phyloP scores from a whole-genome alignment of 371 early-diverging fungal species.

The Mucor piriformis region DNA sequence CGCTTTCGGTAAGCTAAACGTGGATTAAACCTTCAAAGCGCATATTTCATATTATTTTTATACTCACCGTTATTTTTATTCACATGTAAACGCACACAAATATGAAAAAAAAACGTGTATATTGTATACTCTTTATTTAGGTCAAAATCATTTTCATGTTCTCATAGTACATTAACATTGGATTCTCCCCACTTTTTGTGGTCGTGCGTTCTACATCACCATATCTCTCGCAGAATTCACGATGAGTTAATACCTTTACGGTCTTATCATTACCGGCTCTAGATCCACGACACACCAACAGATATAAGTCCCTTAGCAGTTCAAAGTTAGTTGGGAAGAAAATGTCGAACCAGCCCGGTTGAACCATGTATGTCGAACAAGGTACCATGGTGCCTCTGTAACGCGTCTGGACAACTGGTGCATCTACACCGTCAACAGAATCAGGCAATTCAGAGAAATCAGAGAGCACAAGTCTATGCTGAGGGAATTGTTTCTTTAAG shows the following conservation, averaged over 20 bases:
- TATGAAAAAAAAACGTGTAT: background rate
- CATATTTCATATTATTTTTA: background rate
- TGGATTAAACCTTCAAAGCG: background rate
- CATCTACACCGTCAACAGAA: constrained; percentile 79
- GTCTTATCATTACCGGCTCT: constrained; percentile 45
- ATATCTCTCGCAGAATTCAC: constrained; percentile 78
- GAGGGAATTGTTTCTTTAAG: constrained; percentile 80
- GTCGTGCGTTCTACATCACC: constrained; percentile 77
- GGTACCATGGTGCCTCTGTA: constrained; percentile 90
- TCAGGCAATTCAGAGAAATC: constrained; percentile 89
- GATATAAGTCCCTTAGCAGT: constrained; percentile 78
- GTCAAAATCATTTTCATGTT: constrained; percentile 11
- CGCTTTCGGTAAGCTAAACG: background rate
- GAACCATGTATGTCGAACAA: constrained; percentile 92
- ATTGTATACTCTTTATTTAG: constrained; percentile 2
- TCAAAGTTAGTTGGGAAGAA: constrained; percentile 98
- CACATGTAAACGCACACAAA: background rate
- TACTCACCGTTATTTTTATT: background rate
- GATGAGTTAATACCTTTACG: constrained; percentile 73
- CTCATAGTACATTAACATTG: constrained; percentile 79
- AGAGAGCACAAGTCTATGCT: constrained; percentile 85
- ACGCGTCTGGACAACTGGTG: constrained; percentile 94
- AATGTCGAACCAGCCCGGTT: constrained; percentile 98
- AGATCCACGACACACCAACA: constrained; percentile 58
- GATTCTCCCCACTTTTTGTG: constrained; percentile 89